Evolutionary conservation across 73 alveolate species (phyloP).

Genomic region (Symbiodinium pilosum): DNA sequence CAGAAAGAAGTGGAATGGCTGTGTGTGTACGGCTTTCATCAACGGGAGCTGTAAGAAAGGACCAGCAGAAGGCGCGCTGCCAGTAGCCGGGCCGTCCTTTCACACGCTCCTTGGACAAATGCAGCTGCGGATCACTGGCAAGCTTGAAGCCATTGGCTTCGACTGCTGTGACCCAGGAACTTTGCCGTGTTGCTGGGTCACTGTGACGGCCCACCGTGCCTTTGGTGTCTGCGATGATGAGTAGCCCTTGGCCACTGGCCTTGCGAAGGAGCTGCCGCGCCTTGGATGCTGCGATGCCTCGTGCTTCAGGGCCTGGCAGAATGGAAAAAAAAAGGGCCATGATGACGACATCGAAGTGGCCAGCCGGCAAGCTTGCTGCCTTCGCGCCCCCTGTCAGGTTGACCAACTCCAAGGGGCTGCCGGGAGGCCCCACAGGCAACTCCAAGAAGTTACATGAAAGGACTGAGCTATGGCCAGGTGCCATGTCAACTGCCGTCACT

Average conservation of each 20-base stretch:
- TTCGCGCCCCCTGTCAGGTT: not conserved
- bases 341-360: conserved; percentile 52
- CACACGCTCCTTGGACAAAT: conserved; percentile 36
- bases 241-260: conserved; percentile 62
- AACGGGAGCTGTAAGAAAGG: conserved; percentile 8
- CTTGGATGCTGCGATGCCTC: conserved; percentile 65
- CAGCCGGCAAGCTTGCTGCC: conserved; percentile 46
- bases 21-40: not conserved
- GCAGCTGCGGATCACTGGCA: conserved; percentile 78
- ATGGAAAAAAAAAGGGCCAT: conserved; percentile 69
- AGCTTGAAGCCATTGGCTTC: conserved; percentile 83
- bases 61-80: conserved; percentile 91
- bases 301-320: conserved; percentile 68
- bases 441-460: conserved; percentile 36
- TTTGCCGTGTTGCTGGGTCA: not conserved
- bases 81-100: conserved; percentile 66
- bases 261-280: conserved; percentile 40
- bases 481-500: conserved; percentile 75
- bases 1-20: conserved; percentile 38
- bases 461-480: conserved; percentile 79
- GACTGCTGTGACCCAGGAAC: conserved; percentile 58
- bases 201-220: conserved; percentile 72
- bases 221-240: conserved; percentile 70
- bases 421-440: conserved; percentile 18
- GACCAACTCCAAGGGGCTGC: not conserved